Evolutionary conservation across 306 rosid genomes (phyloP).

Genomic region (Gastrolobium bilobum): DNA sequence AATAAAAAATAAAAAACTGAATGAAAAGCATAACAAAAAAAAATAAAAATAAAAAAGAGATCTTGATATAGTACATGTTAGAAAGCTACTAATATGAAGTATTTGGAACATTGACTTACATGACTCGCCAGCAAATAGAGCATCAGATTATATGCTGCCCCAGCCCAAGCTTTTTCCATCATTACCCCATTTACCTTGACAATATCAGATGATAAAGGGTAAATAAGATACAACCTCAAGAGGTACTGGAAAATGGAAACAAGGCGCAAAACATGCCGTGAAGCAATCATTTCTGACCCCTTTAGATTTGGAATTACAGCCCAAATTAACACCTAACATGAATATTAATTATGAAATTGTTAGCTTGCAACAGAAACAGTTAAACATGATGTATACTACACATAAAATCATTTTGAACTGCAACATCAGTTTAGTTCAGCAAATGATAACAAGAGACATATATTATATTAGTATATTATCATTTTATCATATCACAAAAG

Average conservation of each 20-base stretch:
- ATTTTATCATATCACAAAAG: constrained; percentile 5
- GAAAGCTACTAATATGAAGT: neutral
- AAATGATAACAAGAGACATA: constrained; percentile 1
- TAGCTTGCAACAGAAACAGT: constrained; percentile 30
- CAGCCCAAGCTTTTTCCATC: constrained; percentile 80
- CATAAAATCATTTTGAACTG: constrained; percentile 11
- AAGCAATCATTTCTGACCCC: constrained; percentile 59
- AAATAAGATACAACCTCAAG: constrained; percentile 64
- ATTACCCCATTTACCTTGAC: constrained; percentile 63
- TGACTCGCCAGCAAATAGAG: constrained; percentile 77
- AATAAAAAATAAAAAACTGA: too few species aligned
- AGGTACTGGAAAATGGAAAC: constrained; percentile 68
- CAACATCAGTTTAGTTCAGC: constrained; percentile 32
- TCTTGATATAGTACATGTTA: neutral
- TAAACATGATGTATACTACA: neutral
- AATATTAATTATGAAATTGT: constrained; percentile 27
- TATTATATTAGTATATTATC: neutral
- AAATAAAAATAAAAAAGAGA: neutral
- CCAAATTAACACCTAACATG: constrained; percentile 67
- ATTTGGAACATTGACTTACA: constrained; percentile 51
- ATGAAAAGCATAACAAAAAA: neutral
- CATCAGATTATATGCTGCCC: constrained; percentile 68
- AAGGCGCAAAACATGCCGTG: constrained; percentile 58
- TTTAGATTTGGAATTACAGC: constrained; percentile 60
- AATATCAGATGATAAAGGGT: constrained; percentile 67